A percentile compares a stretch with the other conserved stretches of the same genome.
Evolutionary conservation across 2,329 filamentous ascomycete species (phyloP).

Genomic region (Periconia sp.): DNA sequence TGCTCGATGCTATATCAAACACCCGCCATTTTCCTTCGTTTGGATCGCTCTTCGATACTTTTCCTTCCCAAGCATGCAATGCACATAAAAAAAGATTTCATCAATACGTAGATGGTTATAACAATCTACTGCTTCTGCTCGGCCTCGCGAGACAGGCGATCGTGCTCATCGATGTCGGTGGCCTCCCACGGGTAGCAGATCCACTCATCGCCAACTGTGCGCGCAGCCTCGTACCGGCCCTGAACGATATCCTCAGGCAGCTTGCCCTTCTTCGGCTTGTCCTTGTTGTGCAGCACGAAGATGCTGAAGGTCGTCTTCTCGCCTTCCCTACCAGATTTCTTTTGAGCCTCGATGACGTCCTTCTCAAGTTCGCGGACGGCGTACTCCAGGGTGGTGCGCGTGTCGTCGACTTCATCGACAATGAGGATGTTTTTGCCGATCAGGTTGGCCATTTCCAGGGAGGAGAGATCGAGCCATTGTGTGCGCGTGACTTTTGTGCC

Average conservation of each 20-base stretch:
- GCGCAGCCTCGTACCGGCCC: conserved; percentile 78
- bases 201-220: conserved; percentile 92
- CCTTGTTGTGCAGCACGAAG: conserved; percentile 98
- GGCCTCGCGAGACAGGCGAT: conserved; percentile 62
- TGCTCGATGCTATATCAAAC: no score
- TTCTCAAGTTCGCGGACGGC: conserved; percentile 91
- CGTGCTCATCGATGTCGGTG: conserved; percentile 89
- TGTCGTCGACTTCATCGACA: conserved; percentile 95
- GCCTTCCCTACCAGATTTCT: conserved; percentile 67
- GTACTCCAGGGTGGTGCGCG: conserved; percentile 90
- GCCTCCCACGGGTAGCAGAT: conserved; percentile 99
- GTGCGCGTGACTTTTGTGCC: conserved; percentile 96
- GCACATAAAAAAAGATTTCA: neutral
- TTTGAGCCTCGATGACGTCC: conserved; percentile 81
- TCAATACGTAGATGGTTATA: neutral
- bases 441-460: conserved; percentile 83
- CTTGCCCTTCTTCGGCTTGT: conserved; percentile 90
- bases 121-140: conserved; percentile 15
- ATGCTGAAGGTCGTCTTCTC: conserved; percentile 87
- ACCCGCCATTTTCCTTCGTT: no score
- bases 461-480: conserved; percentile 93
- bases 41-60: no score
- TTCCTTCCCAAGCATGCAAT: neutral
- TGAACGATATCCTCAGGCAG: conserved; percentile 78
- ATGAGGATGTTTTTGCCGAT: conserved; percentile 91